A percentile compares a stretch with the other conserved stretches of the same genome.
Evolutionary conservation across 148 eudicot species (phyloP).

Genomic region (Salicornia ramosissima): DNA sequence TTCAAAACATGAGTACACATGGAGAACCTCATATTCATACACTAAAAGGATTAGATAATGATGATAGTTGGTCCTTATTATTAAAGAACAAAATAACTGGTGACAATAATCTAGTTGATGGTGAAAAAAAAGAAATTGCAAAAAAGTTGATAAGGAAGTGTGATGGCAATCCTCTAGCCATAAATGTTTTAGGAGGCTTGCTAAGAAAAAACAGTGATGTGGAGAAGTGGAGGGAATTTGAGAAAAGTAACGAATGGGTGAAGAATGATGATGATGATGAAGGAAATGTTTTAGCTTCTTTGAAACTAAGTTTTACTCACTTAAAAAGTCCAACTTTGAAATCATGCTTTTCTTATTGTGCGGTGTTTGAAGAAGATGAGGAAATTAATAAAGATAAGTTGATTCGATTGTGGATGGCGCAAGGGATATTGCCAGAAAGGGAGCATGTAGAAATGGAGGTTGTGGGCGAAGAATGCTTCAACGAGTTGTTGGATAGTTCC

Average conservation of each 20-base stretch:
- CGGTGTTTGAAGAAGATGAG: conserved; percentile 15
- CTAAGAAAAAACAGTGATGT: not conserved
- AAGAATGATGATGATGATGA: conserved; percentile 11
- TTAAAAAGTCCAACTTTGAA: conserved; percentile 6
- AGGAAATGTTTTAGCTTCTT: conserved; percentile 10
- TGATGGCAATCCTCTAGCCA: conserved; percentile 16
- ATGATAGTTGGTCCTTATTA: not conserved
- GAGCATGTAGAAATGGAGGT: conserved; percentile 10
- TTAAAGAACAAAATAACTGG: not conserved
- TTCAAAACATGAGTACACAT: not conserved
- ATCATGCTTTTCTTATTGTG: conserved; percentile 15
- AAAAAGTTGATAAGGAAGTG: conserved; percentile 13
- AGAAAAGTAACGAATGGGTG: conserved; percentile 8
- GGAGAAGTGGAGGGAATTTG: conserved; percentile 4
- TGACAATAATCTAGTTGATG: not conserved
- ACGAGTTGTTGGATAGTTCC: conserved; percentile 6
- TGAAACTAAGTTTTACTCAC: conserved; percentile 7
- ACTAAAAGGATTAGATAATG: not conserved
- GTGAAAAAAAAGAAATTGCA: not conserved
- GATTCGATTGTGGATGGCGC: conserved; percentile 15
- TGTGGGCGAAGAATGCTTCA: not conserved
- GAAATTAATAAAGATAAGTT: conserved; percentile 3
- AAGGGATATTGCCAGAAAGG: conserved; percentile 19
- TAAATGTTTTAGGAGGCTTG: conserved; percentile 18
- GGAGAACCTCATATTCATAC: not conserved